Evolutionary conservation across 352 stramenopile species (phyloP).

Genomic region (Pythium grandisporangium): DNA sequence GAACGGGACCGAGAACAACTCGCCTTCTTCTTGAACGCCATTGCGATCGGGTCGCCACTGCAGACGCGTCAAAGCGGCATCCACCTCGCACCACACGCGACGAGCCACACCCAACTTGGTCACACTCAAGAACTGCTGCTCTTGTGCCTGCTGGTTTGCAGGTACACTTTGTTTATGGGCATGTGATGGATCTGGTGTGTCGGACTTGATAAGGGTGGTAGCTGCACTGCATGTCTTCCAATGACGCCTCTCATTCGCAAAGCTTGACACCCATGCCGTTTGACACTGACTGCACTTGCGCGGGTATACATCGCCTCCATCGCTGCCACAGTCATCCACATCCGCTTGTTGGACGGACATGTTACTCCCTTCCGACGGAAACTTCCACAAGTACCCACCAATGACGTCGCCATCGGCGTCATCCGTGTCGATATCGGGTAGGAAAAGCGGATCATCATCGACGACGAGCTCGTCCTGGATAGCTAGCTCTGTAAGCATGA

Average conservation of each 20-base stretch:
- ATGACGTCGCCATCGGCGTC: too few species aligned
- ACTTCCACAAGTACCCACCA: constrained; percentile 48
- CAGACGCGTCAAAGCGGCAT: constrained; percentile 22
- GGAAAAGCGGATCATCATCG: too few species aligned
- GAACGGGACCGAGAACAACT: constrained; percentile 17
- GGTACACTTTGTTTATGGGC: too few species aligned
- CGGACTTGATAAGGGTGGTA: neutral
- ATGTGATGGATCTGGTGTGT: too few species aligned
- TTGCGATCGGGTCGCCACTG: constrained; percentile 31
- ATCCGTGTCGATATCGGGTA: too few species aligned
- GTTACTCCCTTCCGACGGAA: constrained; percentile 57
- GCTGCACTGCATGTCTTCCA: constrained; percentile 8
- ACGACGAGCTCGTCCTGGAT: too few species aligned
- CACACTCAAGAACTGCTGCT: too few species aligned
- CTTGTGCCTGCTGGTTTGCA: too few species aligned
- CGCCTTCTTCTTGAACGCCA: constrained; percentile 1
- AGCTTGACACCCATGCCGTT: constrained; percentile 16
- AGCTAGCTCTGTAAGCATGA: too few species aligned
- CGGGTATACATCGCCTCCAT: neutral
- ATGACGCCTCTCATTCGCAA: constrained; percentile 12
- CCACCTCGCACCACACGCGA: constrained; percentile 49
- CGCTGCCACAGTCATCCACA: neutral
- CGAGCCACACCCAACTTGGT: constrained; percentile 17
- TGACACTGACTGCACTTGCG: constrained; percentile 13
- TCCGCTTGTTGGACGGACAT: neutral